phyloP scores from a whole-genome alignment of 306 rosid species.

The Aeschynomene evenia region DNA sequence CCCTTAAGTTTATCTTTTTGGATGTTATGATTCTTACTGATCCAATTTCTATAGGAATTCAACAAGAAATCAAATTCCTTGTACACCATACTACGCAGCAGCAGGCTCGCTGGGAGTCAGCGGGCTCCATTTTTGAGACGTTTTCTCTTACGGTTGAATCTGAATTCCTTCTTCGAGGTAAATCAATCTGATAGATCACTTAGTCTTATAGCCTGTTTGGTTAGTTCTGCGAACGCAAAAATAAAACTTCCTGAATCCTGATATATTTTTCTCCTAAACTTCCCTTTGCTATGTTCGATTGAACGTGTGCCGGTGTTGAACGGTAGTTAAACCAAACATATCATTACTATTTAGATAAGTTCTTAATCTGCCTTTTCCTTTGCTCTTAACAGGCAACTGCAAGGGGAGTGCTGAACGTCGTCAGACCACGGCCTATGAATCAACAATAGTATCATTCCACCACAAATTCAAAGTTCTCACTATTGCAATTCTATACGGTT shows the following conservation, averaged over 20 bases:
- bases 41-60: conserved; percentile 63
- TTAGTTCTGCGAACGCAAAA: neutral
- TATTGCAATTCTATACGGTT: neutral
- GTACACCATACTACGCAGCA: conserved; percentile 92
- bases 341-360: neutral
- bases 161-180: conserved; percentile 93
- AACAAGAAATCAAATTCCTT: conserved; percentile 96
- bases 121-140: conserved; percentile 93
- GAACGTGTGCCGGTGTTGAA: too few relatives aligned
- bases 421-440: conserved; percentile 78
- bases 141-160: conserved; percentile 82
- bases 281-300: neutral
- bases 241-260: neutral
- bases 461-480: conserved; percentile 10
- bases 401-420: conserved; percentile 85
- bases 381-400: conserved; percentile 75
- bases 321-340: neutral
- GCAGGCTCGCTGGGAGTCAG: conserved; percentile 98
- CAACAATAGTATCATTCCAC: conserved; percentile 43
- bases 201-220: neutral
- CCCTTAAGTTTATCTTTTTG: neutral
- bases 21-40: neutral
- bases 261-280: too few relatives aligned
- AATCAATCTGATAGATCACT: conserved; percentile 16
- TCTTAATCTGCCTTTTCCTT: conserved; percentile 16